Percentiles rank a stretch among this genome's conserved stretches.
These are phyloP conservation scores for Penicillium frequentans DNA, from an alignment of 2,329 filamentous ascomycete species.

Conservation along the genomic window DNA sequence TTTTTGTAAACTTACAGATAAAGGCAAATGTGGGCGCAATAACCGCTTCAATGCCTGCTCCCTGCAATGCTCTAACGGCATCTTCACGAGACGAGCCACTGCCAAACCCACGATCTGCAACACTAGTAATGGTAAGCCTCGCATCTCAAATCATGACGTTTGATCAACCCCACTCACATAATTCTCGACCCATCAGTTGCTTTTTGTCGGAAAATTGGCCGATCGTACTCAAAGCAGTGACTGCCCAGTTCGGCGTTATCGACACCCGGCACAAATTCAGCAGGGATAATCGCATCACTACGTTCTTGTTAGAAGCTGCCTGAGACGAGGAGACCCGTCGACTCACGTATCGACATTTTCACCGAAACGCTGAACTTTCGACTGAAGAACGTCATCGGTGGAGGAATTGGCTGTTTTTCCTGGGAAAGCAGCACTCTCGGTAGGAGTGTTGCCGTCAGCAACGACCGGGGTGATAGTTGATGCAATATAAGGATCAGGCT, in stretches of 20 bases:
- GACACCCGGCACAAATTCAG: constrained; percentile 9
- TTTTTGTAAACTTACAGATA: constrained; percentile 31
- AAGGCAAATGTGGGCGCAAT: constrained; percentile 48
- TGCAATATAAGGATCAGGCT: not conserved
- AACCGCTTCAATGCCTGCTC: constrained; percentile 40
- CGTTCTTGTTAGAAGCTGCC: not conserved
- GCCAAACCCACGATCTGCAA: constrained; percentile 48
- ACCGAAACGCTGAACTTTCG: constrained; percentile 6
- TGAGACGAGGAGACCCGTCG: rapidly evolving
- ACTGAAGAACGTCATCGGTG: not conserved
- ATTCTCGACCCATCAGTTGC: constrained; percentile 39
- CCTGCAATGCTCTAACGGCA: constrained; percentile 43
- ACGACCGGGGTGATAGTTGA: not conserved
- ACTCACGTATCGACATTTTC: constrained; percentile 11
- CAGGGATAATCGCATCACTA: constrained; percentile 9
- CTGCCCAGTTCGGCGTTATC: constrained; percentile 9
- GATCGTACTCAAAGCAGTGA: constrained; percentile 31
- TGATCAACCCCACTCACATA: constrained; percentile 15
- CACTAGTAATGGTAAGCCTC: constrained; percentile 12
- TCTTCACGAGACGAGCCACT: constrained; percentile 47
- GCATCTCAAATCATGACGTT: not conserved
- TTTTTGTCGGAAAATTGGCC: constrained; percentile 41
- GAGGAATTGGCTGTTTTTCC: not conserved
- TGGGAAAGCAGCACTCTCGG: not conserved
- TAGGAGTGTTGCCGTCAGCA: not conserved